A percentile compares a stretch with the other conserved stretches of the same genome.
Conservation (phyloP, 2,329 filamentous ascomycete species). For the Neonectria punicea region DNA sequence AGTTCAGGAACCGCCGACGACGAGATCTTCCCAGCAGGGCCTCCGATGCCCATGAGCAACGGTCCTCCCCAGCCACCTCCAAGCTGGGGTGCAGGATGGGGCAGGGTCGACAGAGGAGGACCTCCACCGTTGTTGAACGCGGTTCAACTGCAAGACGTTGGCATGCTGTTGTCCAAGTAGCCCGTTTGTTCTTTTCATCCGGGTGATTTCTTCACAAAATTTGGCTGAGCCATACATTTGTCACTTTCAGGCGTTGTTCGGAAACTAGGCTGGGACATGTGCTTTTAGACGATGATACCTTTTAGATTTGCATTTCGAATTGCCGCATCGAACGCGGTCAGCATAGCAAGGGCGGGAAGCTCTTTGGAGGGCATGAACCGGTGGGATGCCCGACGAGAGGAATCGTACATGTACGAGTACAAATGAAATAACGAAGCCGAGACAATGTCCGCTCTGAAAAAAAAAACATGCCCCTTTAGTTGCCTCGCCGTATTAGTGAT, state of each 20-base stretch:
- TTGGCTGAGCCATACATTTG: conserved; percentile 24
- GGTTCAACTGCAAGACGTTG: conserved; percentile 49
- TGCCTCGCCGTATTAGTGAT: neutral
- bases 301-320: conserved; percentile 39
- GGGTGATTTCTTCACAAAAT: neutral
- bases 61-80: conserved; percentile 37
- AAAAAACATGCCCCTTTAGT: neutral
- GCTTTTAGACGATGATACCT: conserved; percentile 46
- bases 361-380: neutral
- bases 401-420: conserved; percentile 17
- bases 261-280: conserved; percentile 28
- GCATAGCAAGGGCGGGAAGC: neutral
- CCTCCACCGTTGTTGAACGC: conserved; percentile 42
- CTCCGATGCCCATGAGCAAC: conserved; percentile 22
- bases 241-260: conserved; percentile 39
- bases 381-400: conserved; percentile 2
- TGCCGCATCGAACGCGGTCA: conserved; percentile 18
- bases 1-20: conserved; percentile 43
- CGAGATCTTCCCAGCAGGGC: conserved; percentile 36
- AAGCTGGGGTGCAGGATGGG: conserved; percentile 47
- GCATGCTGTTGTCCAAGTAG: conserved; percentile 43
- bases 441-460: neutral
- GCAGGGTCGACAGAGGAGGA: conserved; percentile 44
- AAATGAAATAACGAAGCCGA: conserved; percentile 22
- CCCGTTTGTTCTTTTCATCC: conserved; percentile 3